Percentiles rank a stretch among this genome's conserved stretches.
Evolutionary conservation across 1,139 yeast genomes (phyloP).

Genomic region (Blastobotrys malaysiensis): DNA sequence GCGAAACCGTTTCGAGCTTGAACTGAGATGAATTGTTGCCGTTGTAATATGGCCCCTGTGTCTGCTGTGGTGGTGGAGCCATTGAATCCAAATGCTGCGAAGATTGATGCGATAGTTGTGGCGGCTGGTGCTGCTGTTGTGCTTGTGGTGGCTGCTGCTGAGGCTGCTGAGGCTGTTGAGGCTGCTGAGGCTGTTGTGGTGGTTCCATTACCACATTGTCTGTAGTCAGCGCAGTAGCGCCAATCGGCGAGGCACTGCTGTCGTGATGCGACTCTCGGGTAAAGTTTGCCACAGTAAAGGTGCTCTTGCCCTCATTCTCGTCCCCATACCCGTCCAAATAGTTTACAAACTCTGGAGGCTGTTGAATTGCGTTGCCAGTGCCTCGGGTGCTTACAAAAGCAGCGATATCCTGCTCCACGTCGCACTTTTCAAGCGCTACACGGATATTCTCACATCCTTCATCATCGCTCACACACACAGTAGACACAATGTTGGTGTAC

Average conservation of each 20-base stretch:
- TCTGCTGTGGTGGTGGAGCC: not conserved
- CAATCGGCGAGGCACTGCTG: not conserved
- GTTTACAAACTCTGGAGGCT: constrained; percentile 52
- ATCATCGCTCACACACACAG: constrained; percentile 75
- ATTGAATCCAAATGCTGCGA: constrained; percentile 3
- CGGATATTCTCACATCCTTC: constrained; percentile 69
- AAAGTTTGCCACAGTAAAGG: constrained; percentile 32
- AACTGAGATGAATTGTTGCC: not conserved
- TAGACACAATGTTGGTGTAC: constrained; percentile 69
- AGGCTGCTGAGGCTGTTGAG: not conserved
- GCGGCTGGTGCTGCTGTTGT: not conserved
- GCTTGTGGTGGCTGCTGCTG: not conserved
- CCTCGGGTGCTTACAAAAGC: constrained; percentile 51
- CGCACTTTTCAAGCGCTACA: constrained; percentile 61
- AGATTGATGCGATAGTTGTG: constrained; percentile 2
- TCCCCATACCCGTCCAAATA: constrained; percentile 40
- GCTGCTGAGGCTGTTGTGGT: too few relatives aligned
- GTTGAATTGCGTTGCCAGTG: constrained; percentile 60
- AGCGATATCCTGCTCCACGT: constrained; percentile 54
- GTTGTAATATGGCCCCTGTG: not conserved
- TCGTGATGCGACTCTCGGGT: constrained; percentile 6
- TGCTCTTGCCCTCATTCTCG: constrained; percentile 15
- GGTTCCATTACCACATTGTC: not conserved
- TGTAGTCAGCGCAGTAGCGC: not conserved
- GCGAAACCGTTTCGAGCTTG: not conserved